Conservation (phyloP, 179 eudicot species). For the Patellifolia procumbens region DNA sequence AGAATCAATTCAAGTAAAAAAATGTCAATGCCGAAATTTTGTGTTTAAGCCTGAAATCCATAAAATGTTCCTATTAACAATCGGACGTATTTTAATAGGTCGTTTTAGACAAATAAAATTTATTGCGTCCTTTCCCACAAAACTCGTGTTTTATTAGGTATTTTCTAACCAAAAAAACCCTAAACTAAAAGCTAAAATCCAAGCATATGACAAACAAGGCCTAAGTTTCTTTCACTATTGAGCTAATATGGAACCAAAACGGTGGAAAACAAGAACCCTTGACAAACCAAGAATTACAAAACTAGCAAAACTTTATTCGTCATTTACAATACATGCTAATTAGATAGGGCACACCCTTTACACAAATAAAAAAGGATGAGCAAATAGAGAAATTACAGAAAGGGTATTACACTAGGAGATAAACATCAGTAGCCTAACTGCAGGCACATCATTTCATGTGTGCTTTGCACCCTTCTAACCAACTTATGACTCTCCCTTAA, state of each 20-base stretch:
- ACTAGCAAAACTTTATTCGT: neutral
- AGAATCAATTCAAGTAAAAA: too few species aligned
- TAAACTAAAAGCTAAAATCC: neutral
- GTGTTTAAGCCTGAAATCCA: too few species aligned
- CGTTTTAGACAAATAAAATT: too few species aligned
- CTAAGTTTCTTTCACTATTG: neutral
- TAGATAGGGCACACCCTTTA: neutral
- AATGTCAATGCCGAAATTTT: too few species aligned
- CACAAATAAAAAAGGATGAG: neutral
- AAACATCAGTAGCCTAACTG: neutral
- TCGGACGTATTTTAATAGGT: too few species aligned
- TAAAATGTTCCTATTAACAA: too few species aligned
- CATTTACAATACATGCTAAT: neutral
- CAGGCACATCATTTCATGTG: slow-evolving; percentile 21
- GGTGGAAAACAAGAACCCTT: neutral
- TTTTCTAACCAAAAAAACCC: too few species aligned
- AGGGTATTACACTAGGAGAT: neutral
- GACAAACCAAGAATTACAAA: neutral
- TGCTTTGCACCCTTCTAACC: slow-evolving; percentile 14
- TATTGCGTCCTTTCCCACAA: too few species aligned
- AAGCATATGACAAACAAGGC: neutral
- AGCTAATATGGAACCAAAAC: neutral
- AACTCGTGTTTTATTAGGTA: too few species aligned
- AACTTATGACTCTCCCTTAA: slow-evolving; percentile 21
- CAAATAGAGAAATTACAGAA: neutral